Evolutionary conservation across 139 green algal genomes (phyloP).

Genomic region (Eudorina sp.): DNA sequence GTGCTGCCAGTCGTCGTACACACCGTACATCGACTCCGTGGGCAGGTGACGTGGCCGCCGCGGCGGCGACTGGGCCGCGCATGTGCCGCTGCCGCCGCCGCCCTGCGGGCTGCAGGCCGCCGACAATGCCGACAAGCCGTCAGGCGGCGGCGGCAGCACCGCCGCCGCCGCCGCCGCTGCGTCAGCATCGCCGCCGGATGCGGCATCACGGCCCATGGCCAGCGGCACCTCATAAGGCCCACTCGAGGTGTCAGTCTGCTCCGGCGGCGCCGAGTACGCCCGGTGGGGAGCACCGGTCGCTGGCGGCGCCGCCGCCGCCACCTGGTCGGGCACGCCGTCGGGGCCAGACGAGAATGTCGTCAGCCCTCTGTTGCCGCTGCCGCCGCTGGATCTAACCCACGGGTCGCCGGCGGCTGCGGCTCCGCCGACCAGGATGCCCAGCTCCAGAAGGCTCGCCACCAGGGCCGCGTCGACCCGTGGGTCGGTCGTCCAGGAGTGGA

Average conservation of each 20-base stretch:
- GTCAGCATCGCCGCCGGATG: background rate
- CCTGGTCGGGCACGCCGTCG: too few relatives aligned
- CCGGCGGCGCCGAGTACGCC: background rate
- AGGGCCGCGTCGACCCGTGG: background rate
- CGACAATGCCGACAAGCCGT: background rate
- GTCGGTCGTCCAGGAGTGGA: conserved; percentile 23
- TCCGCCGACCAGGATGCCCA: background rate
- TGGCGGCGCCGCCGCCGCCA: background rate
- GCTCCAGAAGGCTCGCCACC: background rate
- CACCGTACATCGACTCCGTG: too few relatives aligned
- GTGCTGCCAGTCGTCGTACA: background rate
- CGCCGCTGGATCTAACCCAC: background rate
- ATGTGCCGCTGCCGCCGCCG: too few relatives aligned
- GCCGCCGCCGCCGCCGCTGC: background rate
- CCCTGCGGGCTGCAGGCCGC: background rate
- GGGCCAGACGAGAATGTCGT: too few relatives aligned
- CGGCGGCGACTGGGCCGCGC: too few relatives aligned
- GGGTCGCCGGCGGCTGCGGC: background rate
- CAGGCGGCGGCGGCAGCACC: background rate
- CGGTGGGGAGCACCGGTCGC: background rate
- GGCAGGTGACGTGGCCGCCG: too few relatives aligned
- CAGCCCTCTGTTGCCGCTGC: too few relatives aligned
- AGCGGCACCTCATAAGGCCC: too few relatives aligned
- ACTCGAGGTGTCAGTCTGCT: too few relatives aligned
- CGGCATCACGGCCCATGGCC: background rate